Evolutionary conservation across 805 yeast species (phyloP).

Genomic region (Starmerella ratchasimensis): DNA sequence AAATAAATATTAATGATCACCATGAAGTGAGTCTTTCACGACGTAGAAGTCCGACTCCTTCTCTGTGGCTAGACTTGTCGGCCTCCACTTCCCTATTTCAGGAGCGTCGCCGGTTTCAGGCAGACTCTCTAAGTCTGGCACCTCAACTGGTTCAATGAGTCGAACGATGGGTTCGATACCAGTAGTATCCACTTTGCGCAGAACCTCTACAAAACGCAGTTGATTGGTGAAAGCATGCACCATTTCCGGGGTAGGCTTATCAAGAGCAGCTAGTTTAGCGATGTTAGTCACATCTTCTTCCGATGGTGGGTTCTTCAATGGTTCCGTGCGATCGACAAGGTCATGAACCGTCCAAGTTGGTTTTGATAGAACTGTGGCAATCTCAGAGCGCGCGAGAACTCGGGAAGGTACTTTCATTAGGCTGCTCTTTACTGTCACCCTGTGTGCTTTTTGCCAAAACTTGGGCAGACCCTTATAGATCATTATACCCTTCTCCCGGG

Average conservation of each 20-base stretch:
- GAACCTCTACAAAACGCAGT: conserved; percentile 29
- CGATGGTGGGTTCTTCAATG: conserved; percentile 15
- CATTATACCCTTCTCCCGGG: too few species aligned
- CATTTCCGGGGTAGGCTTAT: conserved; percentile 20
- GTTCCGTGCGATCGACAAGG: conserved; percentile 17
- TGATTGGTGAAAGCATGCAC: conserved; percentile 26
- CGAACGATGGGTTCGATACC: conserved; percentile 26
- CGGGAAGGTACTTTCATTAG: conserved; percentile 4
- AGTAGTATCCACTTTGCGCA: conserved; percentile 25
- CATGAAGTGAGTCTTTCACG: conserved; percentile 19
- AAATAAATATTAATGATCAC: conserved; percentile 1
- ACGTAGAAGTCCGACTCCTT: conserved; percentile 21
- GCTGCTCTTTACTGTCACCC: neutral
- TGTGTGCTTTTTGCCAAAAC: too few species aligned
- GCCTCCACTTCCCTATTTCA: conserved; percentile 23
- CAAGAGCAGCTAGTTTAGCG: conserved; percentile 15
- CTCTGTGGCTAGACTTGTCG: conserved; percentile 21
- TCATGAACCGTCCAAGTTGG: conserved; percentile 25
- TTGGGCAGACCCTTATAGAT: too few species aligned
- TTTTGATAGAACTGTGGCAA: conserved; percentile 13
- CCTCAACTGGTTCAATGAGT: conserved; percentile 15
- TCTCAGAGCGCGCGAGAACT: conserved; percentile 8
- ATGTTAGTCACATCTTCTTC: conserved; percentile 13
- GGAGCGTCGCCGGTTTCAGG: conserved; percentile 10
- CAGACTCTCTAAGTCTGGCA: conserved; percentile 16